Percentiles rank a stretch among this genome's conserved stretches.
Conservation (phyloP, 2,329 filamentous ascomycete genomes). For the Aspergillus chevalieri region DNA sequence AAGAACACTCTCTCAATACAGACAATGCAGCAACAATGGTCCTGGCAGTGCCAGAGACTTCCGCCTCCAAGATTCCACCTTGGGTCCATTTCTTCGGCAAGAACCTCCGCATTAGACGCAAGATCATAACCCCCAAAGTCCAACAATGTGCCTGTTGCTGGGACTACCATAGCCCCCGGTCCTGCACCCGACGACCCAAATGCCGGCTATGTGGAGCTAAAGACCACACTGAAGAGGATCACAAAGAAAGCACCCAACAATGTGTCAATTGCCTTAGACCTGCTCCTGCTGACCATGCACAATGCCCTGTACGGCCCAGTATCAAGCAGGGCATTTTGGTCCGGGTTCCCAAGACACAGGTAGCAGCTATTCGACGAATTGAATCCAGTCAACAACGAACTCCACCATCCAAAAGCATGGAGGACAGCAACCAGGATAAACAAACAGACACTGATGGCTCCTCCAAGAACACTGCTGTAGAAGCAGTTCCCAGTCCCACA, state of each 20-base stretch:
- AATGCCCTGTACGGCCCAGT: no score
- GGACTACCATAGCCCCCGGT: not conserved
- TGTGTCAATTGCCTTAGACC: not conserved
- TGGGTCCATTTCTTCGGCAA: not conserved
- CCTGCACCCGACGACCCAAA: not conserved
- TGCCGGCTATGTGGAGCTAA: not conserved
- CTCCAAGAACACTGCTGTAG: no score
- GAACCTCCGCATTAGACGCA: not conserved
- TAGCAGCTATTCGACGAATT: no score
- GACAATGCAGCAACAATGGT: not conserved
- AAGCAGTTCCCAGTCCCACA: no score
- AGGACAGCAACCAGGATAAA: no score
- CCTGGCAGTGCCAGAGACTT: not conserved
- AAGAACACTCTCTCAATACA: not conserved
- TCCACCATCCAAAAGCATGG: no score
- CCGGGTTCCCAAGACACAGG: no score
- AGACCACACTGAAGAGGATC: not conserved
- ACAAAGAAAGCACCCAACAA: not conserved
- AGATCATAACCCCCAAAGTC: not conserved
- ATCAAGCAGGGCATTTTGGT: no score
- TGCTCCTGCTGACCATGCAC: no score
- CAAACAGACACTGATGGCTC: no score
- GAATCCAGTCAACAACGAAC: no score
- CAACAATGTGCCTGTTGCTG: not conserved
- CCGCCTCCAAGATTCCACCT: not conserved